phyloP scores from a whole-genome alignment of 176 grass and related monocot species.

The Chloris gayana region DNA sequence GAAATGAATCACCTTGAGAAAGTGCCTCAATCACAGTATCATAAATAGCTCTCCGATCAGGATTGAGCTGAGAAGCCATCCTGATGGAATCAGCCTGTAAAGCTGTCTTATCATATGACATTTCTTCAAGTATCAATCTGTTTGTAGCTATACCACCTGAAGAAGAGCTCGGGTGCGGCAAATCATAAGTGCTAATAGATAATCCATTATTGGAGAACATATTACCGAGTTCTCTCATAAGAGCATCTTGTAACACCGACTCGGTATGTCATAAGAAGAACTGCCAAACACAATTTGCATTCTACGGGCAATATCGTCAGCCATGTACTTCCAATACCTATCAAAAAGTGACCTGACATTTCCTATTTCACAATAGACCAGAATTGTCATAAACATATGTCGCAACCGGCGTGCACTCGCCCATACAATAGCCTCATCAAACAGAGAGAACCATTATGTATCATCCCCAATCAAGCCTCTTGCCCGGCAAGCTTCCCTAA shows the following conservation, averaged over 20 bases:
- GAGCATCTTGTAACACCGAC: background rate
- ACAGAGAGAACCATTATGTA: background rate
- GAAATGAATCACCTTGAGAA: too few relatives aligned
- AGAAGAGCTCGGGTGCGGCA: too few relatives aligned
- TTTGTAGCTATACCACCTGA: too few relatives aligned
- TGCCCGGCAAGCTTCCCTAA: background rate
- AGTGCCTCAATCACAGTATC: too few relatives aligned
- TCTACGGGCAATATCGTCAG: background rate
- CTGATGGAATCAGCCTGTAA: too few relatives aligned
- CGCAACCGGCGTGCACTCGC: background rate
- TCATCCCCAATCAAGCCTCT: background rate
- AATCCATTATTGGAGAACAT: background rate
- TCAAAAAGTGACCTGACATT: background rate
- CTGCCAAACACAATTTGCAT: rapidly evolving
- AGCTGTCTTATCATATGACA: too few relatives aligned
- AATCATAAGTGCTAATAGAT: too few relatives aligned
- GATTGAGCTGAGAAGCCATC: too few relatives aligned
- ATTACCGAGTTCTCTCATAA: background rate
- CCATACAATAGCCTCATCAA: background rate
- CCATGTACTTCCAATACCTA: background rate
- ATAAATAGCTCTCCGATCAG: too few relatives aligned
- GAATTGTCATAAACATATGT: background rate
- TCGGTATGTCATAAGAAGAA: background rate
- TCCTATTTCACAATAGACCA: background rate
- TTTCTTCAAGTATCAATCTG: too few relatives aligned